Evolutionary conservation across 176 grass and related monocot genomes (phyloP), one percentile per base, ranked within the genome.

Genomic region (Oryza glumipatula): DNA sequence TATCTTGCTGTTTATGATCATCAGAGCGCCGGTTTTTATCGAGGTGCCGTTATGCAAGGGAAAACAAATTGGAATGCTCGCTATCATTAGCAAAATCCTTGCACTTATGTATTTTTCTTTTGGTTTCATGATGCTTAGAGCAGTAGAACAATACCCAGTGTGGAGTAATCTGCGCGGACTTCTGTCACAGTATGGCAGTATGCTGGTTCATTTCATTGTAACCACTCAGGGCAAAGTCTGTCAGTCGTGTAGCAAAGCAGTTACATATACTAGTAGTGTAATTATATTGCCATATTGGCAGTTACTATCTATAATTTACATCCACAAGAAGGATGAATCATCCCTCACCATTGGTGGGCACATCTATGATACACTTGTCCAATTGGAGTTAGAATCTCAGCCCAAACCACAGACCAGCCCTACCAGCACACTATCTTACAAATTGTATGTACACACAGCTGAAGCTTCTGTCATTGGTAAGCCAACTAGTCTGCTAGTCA

Each of bases 1-100:
- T 77, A 46, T 67, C 9, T 26, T 35, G 3, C 47, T 43, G 68
- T 41, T 36, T 19, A 32, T 68, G 26, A 17, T 7, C 74, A 15
- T 21, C 69, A 56, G n/a, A 52, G 74, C 21, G 60, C 74, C 48
- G 68, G 11, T 79, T 86, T 86, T 86, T 78, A 79, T 61, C 22
- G 46, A 33, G 79, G 45, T 36, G 58, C 68, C 69, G 30, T 60
- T 38, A 46, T 23, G 16, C 5, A 2, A 17, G 4, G 41, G n/a
- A 4, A 38, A 5, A 38, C 3, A 36, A 36, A 36, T 52, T 52
- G 22, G 11, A 17, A 73, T 14, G 11, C 16, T 35, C 36, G 6
- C 33, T 65, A 22, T 6, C 19, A 9, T 66, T 23, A 65, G 58
- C 13, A 48, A 32, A 58, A 17, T 21, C 16, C 17, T 19, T 58